phyloP scores from a whole-genome alignment of 1,284 basidiomycete species.

The Ustilago crameri region DNA sequence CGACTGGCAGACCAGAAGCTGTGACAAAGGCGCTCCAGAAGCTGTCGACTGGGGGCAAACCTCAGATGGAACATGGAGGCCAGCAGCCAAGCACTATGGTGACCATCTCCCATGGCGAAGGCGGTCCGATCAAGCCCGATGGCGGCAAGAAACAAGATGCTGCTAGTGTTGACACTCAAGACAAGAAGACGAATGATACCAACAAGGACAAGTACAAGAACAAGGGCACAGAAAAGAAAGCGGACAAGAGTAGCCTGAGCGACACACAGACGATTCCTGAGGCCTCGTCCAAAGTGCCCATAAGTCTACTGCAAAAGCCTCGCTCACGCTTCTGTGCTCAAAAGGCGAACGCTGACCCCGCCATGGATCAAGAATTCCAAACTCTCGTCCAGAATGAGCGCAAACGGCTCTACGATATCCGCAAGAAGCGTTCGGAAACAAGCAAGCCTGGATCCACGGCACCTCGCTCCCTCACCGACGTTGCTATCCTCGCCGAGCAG shows the following conservation, averaged over 20 bases:
- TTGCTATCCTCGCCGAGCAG: slow-evolving; percentile 31
- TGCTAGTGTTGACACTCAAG: no score
- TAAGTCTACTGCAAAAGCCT: slow-evolving; percentile 19
- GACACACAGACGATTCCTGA: no score
- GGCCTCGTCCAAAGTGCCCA: slow-evolving; percentile 11
- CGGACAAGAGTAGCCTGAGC: no score
- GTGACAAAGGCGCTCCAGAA: slow-evolving; percentile 27
- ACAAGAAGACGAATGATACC: slow-evolving; percentile 4
- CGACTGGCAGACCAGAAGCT: slow-evolving; percentile 12
- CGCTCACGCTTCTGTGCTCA: slow-evolving; percentile 46
- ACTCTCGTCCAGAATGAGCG: slow-evolving; percentile 20
- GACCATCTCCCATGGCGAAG: slow-evolving; percentile 30
- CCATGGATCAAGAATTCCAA: slow-evolving; percentile 21
- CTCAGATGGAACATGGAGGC: background rate
- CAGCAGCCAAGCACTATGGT: background rate
- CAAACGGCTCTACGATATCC: slow-evolving; percentile 23
- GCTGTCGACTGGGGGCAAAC: slow-evolving; percentile 15
- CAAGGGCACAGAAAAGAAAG: slow-evolving; percentile 7
- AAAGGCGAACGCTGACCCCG: slow-evolving; percentile 25
- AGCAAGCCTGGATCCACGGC: slow-evolving; percentile 8
- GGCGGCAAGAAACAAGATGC: no score
- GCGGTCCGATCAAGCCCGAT: slow-evolving; percentile 10
- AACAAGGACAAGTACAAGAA: slow-evolving; percentile 10
- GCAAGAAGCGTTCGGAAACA: slow-evolving; percentile 17
- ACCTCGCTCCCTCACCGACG: slow-evolving; percentile 28